These are phyloP conservation scores for Hypocreales sp. DNA, from an alignment of 2,329 filamentous ascomycete genomes.

Conservation along the genomic window DNA sequence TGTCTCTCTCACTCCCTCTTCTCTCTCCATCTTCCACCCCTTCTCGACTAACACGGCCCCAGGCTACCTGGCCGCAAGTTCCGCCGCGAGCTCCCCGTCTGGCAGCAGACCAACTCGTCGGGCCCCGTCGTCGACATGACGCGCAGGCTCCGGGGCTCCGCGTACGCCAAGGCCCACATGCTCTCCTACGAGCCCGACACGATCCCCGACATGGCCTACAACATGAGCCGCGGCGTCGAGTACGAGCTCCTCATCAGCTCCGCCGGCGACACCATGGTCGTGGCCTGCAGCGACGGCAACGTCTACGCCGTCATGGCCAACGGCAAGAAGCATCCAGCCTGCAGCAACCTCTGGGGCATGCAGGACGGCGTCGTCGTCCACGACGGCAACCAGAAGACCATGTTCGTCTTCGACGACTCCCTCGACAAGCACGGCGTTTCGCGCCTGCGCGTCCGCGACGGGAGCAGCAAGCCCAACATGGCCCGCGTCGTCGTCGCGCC, in stretches of 20 bases:
- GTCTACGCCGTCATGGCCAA: conserved; percentile 12
- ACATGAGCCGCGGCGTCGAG: conserved; percentile 6
- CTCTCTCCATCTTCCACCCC: background rate
- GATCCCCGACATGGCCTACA: conserved; percentile 5
- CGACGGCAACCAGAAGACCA: conserved; percentile 9
- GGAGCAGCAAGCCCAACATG: conserved; percentile 5
- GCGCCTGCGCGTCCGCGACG: conserved; percentile 11
- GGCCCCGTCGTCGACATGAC: background rate
- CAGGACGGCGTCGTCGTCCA: conserved; percentile 7
- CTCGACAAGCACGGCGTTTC: conserved; percentile 15
- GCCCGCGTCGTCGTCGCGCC: conserved; percentile 6
- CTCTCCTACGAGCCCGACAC: conserved; percentile 2
- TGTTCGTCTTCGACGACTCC: conserved; percentile 18
- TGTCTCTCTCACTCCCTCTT: background rate
- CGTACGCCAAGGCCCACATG: background rate
- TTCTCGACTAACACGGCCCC: background rate
- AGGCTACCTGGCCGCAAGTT: background rate
- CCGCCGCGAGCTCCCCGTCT: background rate
- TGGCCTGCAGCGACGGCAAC: conserved; percentile 18
- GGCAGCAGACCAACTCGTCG: background rate
- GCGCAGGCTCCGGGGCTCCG: too few relatives aligned
- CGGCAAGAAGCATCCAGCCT: conserved; percentile 6
- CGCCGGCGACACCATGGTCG: conserved; percentile 7
- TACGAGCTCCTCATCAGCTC: conserved; percentile 9
- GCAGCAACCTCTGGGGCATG: conserved; percentile 10